Percentiles rank a stretch among this genome's conserved stretches.
These are phyloP conservation scores for Eucalyptus cladocalyx DNA, from an alignment of 345 rosid species.

Conservation along the genomic window DNA sequence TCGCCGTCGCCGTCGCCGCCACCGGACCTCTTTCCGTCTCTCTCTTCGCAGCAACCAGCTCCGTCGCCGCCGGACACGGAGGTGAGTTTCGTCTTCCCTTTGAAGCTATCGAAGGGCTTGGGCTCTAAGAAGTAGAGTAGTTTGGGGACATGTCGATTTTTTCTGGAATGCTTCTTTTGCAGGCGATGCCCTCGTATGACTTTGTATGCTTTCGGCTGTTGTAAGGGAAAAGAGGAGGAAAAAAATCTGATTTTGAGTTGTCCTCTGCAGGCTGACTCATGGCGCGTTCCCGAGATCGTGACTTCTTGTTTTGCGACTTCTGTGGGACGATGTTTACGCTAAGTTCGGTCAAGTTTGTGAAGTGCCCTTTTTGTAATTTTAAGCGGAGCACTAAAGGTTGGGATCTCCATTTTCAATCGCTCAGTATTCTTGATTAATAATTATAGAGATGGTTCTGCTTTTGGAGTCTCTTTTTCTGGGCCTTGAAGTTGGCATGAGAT, in stretches of 20 bases:
- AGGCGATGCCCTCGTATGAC: neutral
- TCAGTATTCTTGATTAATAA: neutral
- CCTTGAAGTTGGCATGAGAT: neutral
- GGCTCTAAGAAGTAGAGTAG: neutral
- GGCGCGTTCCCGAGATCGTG: conserved; percentile 16
- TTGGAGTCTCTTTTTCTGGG: neutral
- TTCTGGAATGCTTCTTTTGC: neutral
- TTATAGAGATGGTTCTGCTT: neutral
- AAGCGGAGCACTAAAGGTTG: conserved; percentile 22
- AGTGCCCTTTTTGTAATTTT: conserved; percentile 26
- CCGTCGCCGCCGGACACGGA: neutral
- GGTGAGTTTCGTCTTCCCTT: neutral
- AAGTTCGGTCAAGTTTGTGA: neutral
- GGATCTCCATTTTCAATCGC: neutral
- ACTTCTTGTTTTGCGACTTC: conserved; percentile 39
- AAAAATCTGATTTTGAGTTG: neutral
- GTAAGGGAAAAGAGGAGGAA: neutral
- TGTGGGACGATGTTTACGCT: conserved; percentile 39
- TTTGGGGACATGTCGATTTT: neutral
- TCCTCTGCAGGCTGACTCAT: neutral
- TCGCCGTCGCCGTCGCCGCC: neutral
- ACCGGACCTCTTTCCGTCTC: neutral
- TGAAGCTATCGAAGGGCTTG: neutral
- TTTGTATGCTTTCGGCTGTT: neutral
- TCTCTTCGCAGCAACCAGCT: neutral